These are phyloP conservation scores for Corchorus capsularis DNA, from an alignment of 345 rosid species.

Conservation along the genomic window DNA sequence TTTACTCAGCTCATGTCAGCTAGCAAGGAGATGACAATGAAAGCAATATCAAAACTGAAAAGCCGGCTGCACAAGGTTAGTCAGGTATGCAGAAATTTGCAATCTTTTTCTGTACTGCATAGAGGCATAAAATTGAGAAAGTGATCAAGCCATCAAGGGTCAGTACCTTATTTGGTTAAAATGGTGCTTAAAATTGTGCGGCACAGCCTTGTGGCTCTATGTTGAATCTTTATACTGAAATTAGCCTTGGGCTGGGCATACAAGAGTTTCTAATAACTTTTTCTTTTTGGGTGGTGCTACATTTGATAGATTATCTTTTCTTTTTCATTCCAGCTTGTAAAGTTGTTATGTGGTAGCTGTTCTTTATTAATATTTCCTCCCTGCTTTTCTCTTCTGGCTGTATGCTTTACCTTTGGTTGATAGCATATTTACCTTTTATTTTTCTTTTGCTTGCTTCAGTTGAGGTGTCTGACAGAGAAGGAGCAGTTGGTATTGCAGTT, in stretches of 20 bases:
- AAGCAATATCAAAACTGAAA: constrained; percentile 59
- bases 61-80: constrained; percentile 62
- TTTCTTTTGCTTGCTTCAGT: constrained; percentile 39
- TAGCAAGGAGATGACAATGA: constrained; percentile 59
- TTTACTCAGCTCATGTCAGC: constrained; percentile 90
- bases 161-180: not conserved
- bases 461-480: constrained; percentile 77
- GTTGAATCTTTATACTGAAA: not conserved
- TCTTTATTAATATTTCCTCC: not conserved
- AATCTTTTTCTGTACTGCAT: not conserved
- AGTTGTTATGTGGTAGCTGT: constrained; percentile 4
- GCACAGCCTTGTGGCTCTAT: not conserved
- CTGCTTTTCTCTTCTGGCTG: not conserved
- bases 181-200: too few relatives aligned
- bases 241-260: not conserved
- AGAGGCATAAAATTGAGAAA: not conserved
- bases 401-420: constrained; percentile 7
- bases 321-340: constrained; percentile 6
- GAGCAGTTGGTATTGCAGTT: constrained; percentile 78
- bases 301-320: not conserved
- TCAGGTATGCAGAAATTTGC: constrained; percentile 47
- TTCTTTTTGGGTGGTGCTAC: not conserved
- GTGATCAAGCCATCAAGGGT: not conserved
- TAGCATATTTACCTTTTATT: not conserved
- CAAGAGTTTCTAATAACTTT: not conserved